A percentile compares a stretch with the other conserved stretches of the same genome.
Evolutionary conservation across 75 land plant genomes (phyloP).

Genomic region (Picea sitchensis): DNA sequence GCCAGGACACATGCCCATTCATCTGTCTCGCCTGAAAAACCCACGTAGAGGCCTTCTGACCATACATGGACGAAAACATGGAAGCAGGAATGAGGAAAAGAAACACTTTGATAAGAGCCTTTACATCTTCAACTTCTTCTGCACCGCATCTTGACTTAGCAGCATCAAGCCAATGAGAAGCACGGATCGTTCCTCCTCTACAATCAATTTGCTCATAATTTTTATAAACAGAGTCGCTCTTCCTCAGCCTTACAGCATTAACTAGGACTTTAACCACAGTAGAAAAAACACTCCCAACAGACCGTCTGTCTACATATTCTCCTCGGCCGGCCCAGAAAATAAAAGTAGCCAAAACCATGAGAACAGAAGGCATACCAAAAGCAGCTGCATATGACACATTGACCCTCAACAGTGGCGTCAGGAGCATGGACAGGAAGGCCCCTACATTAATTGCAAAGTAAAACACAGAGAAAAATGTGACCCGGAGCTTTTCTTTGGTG

Average conservation of each 20-base stretch:
- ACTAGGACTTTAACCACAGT: conserved; percentile 18
- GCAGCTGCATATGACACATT: conserved; percentile 27
- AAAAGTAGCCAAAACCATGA: conserved; percentile 27
- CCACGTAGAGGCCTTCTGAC: conserved; percentile 42
- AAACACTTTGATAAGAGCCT: conserved; percentile 23
- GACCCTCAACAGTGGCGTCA: conserved; percentile 27
- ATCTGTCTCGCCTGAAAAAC: conserved; percentile 30
- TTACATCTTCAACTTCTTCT: conserved; percentile 32
- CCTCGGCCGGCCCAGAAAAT: conserved; percentile 30
- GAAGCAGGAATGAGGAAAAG: conserved; percentile 30
- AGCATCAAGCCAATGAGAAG: conserved; percentile 29
- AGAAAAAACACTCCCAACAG: conserved; percentile 29
- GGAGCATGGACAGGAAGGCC: conserved; percentile 24
- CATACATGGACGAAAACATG: conserved; percentile 23
- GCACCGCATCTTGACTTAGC: conserved; percentile 20
- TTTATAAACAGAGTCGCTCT: neutral
- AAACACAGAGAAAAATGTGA: conserved; percentile 31
- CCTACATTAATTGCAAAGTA: conserved; percentile 41
- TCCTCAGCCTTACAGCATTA: conserved; percentile 22
- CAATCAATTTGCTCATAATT: neutral
- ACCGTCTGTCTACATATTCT: conserved; percentile 20
- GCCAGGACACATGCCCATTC: conserved; percentile 33
- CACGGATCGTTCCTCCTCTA: neutral
- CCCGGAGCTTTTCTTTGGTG: conserved; percentile 20
- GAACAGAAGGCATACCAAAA: conserved; percentile 34